Evolutionary conservation across 768 basidiomycete genomes (phyloP).

Genomic region (Lactarius pseudohatsudake): DNA sequence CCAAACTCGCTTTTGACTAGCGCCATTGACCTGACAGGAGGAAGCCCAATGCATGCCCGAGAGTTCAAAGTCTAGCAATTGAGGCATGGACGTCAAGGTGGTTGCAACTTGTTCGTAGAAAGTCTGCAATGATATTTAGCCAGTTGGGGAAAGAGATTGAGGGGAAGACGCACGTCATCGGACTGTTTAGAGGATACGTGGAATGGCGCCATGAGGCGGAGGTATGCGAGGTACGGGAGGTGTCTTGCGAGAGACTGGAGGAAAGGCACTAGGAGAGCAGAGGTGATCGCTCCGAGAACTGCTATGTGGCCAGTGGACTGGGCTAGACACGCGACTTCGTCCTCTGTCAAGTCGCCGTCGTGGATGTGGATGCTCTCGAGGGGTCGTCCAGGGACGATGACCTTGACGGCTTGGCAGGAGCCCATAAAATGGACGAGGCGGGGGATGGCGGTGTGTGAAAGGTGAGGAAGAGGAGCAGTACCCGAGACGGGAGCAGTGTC

Average conservation of each 20-base stretch:
- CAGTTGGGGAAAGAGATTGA: constrained; percentile 12
- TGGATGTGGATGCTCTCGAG: constrained; percentile 62
- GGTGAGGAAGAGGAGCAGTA: constrained; percentile 27
- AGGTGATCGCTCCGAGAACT: constrained; percentile 60
- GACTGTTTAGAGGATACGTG: constrained; percentile 36
- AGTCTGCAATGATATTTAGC: constrained; percentile 40
- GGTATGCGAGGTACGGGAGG: constrained; percentile 61
- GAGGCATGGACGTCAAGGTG: constrained; percentile 56
- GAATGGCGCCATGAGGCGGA: constrained; percentile 56
- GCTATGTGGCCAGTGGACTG: constrained; percentile 49
- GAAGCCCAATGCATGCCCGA: constrained; percentile 70
- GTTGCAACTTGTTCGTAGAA: constrained; percentile 63
- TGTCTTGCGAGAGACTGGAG: constrained; percentile 54
- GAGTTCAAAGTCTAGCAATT: constrained; percentile 67
- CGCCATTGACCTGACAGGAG: constrained; percentile 24
- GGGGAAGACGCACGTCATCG: constrained; percentile 34
- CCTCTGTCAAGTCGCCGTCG: constrained; percentile 58
- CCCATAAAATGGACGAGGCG: constrained; percentile 60
- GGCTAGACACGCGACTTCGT: constrained; percentile 53
- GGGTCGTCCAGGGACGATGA: constrained; percentile 65
- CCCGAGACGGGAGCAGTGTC: constrained; percentile 37
- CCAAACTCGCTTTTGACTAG: constrained; percentile 26
- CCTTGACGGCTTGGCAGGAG: constrained; percentile 52
- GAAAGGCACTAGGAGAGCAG: constrained; percentile 55
- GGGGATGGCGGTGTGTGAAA: constrained; percentile 40